Conservation (phyloP, 768 basidiomycete genomes). For the Sporobolomyces phaffii region DNA sequence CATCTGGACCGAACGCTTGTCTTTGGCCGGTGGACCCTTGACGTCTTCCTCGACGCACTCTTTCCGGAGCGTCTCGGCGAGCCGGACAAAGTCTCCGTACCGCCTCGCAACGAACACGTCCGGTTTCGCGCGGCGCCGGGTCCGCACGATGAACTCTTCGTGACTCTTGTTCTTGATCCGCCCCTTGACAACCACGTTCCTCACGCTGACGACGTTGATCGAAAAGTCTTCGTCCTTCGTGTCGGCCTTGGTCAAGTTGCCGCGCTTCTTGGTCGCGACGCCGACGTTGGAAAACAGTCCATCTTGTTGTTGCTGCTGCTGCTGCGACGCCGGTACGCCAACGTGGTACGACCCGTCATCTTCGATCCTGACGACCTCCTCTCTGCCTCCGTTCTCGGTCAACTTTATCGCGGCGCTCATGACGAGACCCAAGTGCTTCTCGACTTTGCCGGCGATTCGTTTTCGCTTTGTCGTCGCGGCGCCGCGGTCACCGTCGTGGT, state of each 20-base stretch:
- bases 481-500: slow-evolving; percentile 56
- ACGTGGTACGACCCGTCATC: slow-evolving; percentile 76
- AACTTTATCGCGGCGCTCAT: slow-evolving; percentile 75
- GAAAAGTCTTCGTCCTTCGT: slow-evolving; percentile 61
- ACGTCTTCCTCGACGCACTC: slow-evolving; percentile 77
- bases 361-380: slow-evolving; percentile 82
- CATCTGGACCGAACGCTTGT: slow-evolving; percentile 51
- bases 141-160: slow-evolving; percentile 96
- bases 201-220: slow-evolving; percentile 83
- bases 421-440: slow-evolving; percentile 78
- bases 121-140: slow-evolving; percentile 61
- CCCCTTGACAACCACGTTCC: slow-evolving; percentile 74
- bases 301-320: slow-evolving; percentile 15
- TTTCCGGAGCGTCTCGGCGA: slow-evolving; percentile 82
- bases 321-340: slow-evolving; percentile 59
- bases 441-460: slow-evolving; percentile 66
- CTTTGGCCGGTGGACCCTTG: slow-evolving; percentile 78
- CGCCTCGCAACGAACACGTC: slow-evolving; percentile 86
- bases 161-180: slow-evolving; percentile 78
- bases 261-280: slow-evolving; percentile 12
- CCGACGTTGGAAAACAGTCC: background rate
- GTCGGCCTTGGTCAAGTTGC: slow-evolving; percentile 38
- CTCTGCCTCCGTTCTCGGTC: slow-evolving; percentile 56
- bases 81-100: slow-evolving; percentile 89
- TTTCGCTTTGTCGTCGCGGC: slow-evolving; percentile 63